Evolutionary conservation across 306 rosid species (phyloP), one percentile per base, ranked within the genome.

Genomic region (Delonix regia): DNA sequence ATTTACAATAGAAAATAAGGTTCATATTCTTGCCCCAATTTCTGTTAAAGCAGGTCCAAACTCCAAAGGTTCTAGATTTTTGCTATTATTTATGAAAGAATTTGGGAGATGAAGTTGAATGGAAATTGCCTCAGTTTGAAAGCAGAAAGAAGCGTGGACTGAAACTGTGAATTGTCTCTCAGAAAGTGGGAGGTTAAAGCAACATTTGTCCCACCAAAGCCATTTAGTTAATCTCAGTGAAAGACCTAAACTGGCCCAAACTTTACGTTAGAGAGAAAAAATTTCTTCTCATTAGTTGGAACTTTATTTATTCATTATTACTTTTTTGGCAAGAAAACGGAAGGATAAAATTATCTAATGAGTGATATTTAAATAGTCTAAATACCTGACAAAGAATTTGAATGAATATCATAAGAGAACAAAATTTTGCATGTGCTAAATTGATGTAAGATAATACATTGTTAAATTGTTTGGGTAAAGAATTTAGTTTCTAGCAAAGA

Each of bases 101-200:
- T 60, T 55, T 65, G 34, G 24, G 67, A 24, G 42, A 4, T 1
- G 7, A 49, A 42, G 75, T 80, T 39, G 53, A 9, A 74, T 39
- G 30, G 80, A 30, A 63, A 30, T 48, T 41, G 70, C 57, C 73
- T 36, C 51, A 57, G 8, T 51, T 64, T 41, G 69, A 76, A 69
- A 74, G 25, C 0, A 11, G 49, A 64, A 67, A 76, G 65, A 71
- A 71, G 55, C 28, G 68, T 55, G 87, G 75, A 74, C 77, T 65
- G 25, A 25, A 65, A 38, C 28, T 38, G 33, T 38, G 89, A 87
- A 85, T 28, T 78, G 81, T 78, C 21, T 73, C n/a, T 77, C 16
- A 33, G 6, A 38, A 7, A 65, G 84, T 78, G 71, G 79, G 57
- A 52, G 13, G 65, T 36, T 41, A 64, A 73, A 67, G 72, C 44